Evolutionary conservation across 179 eudicot species (phyloP), one percentile per base, ranked within the genome.

Genomic region (Patellifolia procumbens): DNA sequence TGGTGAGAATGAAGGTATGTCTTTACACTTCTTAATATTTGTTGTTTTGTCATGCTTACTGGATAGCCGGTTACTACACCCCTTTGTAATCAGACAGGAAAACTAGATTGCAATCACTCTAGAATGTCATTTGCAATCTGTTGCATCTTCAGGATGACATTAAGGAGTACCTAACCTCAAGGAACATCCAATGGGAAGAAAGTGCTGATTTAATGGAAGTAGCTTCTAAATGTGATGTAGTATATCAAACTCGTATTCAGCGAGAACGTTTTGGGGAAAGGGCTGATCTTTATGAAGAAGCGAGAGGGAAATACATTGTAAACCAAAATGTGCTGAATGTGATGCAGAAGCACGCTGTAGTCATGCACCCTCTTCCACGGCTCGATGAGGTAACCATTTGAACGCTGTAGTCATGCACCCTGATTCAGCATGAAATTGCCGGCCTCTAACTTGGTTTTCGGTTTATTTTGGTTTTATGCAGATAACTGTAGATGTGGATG

Each of bases 351-450:
- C 95, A 95, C 84, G 93, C 97, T 56, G 91, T 91, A 42, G 88
- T 95, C 76, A 91, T 95, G 97, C 99, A 95, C 72, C 99, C 99
- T 81, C 89, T 95, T 74, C 99, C 99, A 22, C 87, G 97, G 73
- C 99, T 95, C 22, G 99, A 95, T 56, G 99, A 95, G 98, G 98
- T 94, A 73, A 66, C 20, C 8, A 37, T 70, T 45, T 48, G 42
- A 61, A 46, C 29, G 34, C 55, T 49, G n/a, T n/a, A n/a, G n/a
- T n/a, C n/a, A n/a, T n/a, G n/a, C n/a, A n/a, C n/a, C n/a, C n/a
- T n/a, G n/a, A n/a, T n/a, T n/a, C n/a, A 17, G 5, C 35, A 31
- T 17, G 12, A 15, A 17, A 48, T 2, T 31, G 42, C 43, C 17
- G 6, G 12, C 32, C 11, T 56, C 45, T 29, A 1, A 29, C 17